Evolutionary conservation across 139 green algal genomes (phyloP).

Genomic region (Edaphochlamys debaryana): DNA sequence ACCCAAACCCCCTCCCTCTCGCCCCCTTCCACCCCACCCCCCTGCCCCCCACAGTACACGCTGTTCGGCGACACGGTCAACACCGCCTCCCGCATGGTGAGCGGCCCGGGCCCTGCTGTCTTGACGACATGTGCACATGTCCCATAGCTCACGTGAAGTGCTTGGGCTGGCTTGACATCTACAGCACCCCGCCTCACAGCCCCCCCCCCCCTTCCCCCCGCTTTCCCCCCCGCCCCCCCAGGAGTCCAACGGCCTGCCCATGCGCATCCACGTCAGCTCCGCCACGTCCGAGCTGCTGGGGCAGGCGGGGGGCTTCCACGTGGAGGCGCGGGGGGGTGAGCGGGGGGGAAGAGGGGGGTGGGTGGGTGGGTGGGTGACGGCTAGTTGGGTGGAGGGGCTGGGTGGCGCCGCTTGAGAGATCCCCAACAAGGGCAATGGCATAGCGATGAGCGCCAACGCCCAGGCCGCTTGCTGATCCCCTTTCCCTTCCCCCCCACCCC

Average conservation of each 20-base stretch:
- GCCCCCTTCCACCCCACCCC: background rate
- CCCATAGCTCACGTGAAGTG: background rate
- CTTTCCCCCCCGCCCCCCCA: too few species aligned
- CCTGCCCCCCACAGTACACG: background rate
- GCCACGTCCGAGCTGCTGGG: slow-evolving; percentile 5
- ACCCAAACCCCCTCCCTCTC: background rate
- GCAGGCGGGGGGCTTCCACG: slow-evolving; percentile 4
- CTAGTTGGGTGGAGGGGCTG: too few species aligned
- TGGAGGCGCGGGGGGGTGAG: slow-evolving; percentile 25
- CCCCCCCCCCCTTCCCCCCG: too few species aligned
- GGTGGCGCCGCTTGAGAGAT: too few species aligned
- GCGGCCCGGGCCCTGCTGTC: background rate
- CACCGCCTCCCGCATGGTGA: background rate
- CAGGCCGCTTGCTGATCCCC: too few species aligned
- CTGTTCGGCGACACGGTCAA: slow-evolving; percentile 1
- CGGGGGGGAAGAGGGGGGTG: background rate
- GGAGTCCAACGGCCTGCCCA: slow-evolving; percentile 24
- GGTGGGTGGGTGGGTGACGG: background rate
- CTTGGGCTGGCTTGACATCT: too few species aligned
- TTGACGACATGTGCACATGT: background rate
- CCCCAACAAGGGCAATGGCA: too few species aligned
- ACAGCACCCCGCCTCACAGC: too few species aligned
- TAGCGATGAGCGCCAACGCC: too few species aligned
- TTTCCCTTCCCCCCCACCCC: background rate
- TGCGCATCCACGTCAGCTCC: slow-evolving; percentile 21